Base-by-base conservation (phyloP, 805 yeast genomes). In the Lipomyces lipofer region DNA sequence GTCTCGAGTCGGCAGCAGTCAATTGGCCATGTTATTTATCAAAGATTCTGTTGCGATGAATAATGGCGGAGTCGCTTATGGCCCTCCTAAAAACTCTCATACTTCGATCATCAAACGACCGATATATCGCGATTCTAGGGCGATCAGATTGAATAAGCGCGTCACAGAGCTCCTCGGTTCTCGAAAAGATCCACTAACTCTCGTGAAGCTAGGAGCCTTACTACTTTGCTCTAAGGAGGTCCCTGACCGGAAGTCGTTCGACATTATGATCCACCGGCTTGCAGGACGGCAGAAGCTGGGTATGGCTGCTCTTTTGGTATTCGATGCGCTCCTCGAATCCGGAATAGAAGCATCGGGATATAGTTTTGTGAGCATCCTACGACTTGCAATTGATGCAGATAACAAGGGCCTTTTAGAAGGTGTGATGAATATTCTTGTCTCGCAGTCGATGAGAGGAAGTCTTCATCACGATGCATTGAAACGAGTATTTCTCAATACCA, bases 221-320 rank as follows among this genome's bases (percentile, higher is more conserved):
- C 46, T 69, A 2, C 49, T 62, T 55, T 29, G 54, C 12, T 52
- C 61, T n/a, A 47, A 49, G 24, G 65, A 62, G 12, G 47, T 59
- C 33, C 67, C 67, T 7, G 54, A 65, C 28, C 43, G 56, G 17
- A 56, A 64, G 35, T 58, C 67, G 19, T 65, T 64, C 40, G 60
- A 63, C 28, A 47, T 56, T 5, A 44, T 68, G 13, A 62, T 64
- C 21, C 61, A 65, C 19, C 53, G 62, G 32, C 54, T 70, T 36
- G 44, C 46, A 3, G 24, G 47, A 9, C 35, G 40, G 6, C 58
- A 56, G 25, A 44, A 49, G 28, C 40, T 49, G 3, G 52, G 55
- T 21, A 27, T 49, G 13, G 58, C 60, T n/a, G 58, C 55, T 6
- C 9, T 56, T 19, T 30, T 56, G 2, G 45, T 47, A 7, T 46